These are phyloP conservation scores for Sphenostylis stenocarpa DNA, from an alignment of 306 rosid species.

Conservation along the genomic window DNA sequence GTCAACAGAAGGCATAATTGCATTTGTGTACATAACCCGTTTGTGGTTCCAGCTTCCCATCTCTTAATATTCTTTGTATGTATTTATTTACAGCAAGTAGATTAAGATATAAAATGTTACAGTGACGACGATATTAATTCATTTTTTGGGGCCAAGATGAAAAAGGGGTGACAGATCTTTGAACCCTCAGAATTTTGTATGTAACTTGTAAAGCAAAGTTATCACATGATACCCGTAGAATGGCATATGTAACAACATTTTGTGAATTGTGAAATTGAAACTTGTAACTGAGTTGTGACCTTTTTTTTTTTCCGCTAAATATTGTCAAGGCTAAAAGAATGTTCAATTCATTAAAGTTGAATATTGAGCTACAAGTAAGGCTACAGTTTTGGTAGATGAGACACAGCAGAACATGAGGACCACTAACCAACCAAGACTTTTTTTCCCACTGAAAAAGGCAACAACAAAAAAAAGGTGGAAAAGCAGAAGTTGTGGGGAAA, in stretches of 20 bases:
- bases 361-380: neutral
- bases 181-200: slow-evolving; percentile 37
- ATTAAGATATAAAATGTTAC: slow-evolving; percentile 33
- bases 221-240: slow-evolving; percentile 15
- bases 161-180: slow-evolving; percentile 21
- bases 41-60: slow-evolving; percentile 15
- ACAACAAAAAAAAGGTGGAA: slow-evolving; percentile 4
- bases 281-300: neutral
- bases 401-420: slow-evolving; percentile 35
- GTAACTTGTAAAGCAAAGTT: slow-evolving; percentile 33
- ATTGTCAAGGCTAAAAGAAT: neutral
- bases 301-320: neutral
- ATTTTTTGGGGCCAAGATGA: slow-evolving; percentile 39
- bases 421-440: neutral
- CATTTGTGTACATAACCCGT: slow-evolving; percentile 39
- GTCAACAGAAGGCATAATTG: slow-evolving; percentile 24
- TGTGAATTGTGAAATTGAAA: neutral
- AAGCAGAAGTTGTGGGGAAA: neutral
- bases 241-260: slow-evolving; percentile 4
- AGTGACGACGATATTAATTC: slow-evolving; percentile 35
- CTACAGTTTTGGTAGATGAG: neutral
- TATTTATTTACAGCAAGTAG: slow-evolving; percentile 37
- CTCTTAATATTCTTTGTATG: slow-evolving; percentile 12
- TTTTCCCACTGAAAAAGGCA: neutral
- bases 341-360: slow-evolving; percentile 8